Evolutionary conservation across 179 eudicot species (phyloP).

Genomic region (Vitellaria paradoxa): DNA sequence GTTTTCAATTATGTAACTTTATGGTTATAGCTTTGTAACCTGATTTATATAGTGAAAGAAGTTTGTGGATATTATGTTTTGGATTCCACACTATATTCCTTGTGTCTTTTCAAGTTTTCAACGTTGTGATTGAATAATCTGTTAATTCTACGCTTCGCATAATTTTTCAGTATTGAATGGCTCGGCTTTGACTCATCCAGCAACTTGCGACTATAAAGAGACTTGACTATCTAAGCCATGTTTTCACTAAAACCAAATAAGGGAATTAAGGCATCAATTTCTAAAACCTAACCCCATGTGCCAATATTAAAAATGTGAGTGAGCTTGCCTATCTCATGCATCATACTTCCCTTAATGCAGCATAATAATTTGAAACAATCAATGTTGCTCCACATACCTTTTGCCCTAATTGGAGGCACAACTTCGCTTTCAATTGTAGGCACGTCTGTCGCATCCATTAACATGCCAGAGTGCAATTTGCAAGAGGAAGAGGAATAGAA

Average conservation of each 20-base stretch:
- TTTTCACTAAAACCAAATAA: background rate
- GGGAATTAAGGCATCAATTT: background rate
- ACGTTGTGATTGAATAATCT: no score
- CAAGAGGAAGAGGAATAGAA: background rate
- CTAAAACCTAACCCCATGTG: background rate
- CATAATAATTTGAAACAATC: conserved; percentile 2
- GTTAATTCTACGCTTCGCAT: no score
- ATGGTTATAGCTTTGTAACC: no score
- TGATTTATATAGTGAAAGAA: no score
- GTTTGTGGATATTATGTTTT: no score
- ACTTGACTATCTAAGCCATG: background rate
- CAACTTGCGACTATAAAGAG: background rate
- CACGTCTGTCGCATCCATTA: conserved; percentile 18
- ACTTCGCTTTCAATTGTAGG: conserved; percentile 16
- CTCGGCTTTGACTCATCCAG: background rate
- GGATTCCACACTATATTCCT: no score
- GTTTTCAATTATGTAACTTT: no score
- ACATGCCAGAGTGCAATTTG: conserved; percentile 10
- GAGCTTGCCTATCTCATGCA: background rate
- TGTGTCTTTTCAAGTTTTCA: no score
- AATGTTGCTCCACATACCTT: conserved; percentile 27
- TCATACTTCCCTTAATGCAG: background rate
- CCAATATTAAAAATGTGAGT: background rate
- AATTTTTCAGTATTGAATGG: background rate
- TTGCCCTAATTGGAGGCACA: conserved; percentile 23